A percentile compares a stretch with the other conserved stretches of the same genome.
These are phyloP conservation scores for Phytophthora parvispora DNA, from an alignment of 352 stramenopile species.

Conservation along the genomic window DNA sequence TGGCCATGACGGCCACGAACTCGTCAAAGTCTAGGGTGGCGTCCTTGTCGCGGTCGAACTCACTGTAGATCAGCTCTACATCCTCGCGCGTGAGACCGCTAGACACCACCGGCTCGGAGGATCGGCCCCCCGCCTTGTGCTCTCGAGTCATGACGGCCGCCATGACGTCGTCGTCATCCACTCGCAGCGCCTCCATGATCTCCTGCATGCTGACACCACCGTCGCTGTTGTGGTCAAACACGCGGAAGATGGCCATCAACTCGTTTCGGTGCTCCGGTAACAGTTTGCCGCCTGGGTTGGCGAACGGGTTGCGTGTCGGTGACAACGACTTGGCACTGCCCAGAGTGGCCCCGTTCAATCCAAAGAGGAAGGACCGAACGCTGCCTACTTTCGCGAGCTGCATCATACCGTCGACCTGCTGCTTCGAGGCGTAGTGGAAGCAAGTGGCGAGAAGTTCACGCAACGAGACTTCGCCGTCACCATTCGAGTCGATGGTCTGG, in stretches of 20 bases:
- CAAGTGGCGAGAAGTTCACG: slow-evolving; percentile 71
- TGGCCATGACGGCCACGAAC: slow-evolving; percentile 71
- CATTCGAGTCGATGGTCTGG: slow-evolving; percentile 77
- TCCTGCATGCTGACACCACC: slow-evolving; percentile 77
- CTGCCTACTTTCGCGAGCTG: slow-evolving; percentile 76
- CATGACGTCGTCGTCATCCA: slow-evolving; percentile 76
- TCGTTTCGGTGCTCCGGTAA: slow-evolving; percentile 49
- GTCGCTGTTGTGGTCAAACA: slow-evolving; percentile 80
- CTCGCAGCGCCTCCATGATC: slow-evolving; percentile 74
- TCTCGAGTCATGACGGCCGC: slow-evolving; percentile 48
- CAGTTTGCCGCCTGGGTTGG: slow-evolving; percentile 13
- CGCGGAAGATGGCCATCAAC: slow-evolving; percentile 69
- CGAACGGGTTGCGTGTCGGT: neutral
- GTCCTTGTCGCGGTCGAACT: slow-evolving; percentile 65
- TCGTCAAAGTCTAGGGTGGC: slow-evolving; percentile 73
- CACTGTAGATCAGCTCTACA: slow-evolving; percentile 62
- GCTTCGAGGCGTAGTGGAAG: slow-evolving; percentile 71
- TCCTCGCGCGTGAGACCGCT: slow-evolving; percentile 69
- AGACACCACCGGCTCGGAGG: slow-evolving; percentile 15
- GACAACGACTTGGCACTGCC: neutral
- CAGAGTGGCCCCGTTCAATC: neutral
- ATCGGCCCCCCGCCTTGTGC: slow-evolving; percentile 22
- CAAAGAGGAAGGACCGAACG: slow-evolving; percentile 58
- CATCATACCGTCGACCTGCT: slow-evolving; percentile 76
- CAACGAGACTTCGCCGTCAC: slow-evolving; percentile 63